Base-by-base conservation (phyloP, 2,329 filamentous ascomycete species). In the Paracorniculantispora psalliotae region DNA sequence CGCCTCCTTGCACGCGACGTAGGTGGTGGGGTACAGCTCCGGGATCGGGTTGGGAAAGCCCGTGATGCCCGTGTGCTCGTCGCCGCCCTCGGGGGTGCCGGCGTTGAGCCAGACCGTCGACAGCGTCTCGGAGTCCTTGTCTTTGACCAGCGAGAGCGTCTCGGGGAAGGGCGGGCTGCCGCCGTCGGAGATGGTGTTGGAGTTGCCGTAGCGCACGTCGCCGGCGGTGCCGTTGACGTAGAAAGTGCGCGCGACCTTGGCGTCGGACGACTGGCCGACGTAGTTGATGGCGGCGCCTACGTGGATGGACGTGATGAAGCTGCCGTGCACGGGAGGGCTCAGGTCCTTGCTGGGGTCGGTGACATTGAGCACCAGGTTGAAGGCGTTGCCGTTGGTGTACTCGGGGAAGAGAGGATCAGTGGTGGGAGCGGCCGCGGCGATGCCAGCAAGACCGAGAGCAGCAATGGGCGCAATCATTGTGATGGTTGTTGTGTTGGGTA, bases 211-310 rank as follows among this genome's bases (percentile, higher is more conserved):
- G 19, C 64, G 63, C 7, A 73, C 62, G 41, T 77, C 71, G 7
- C 66, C 59, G 13, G 69, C 70, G 13, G 79, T 79, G 64, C 75
- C 78, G 64, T 82, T 82, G 59, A 77, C 69, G 72, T 81, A 82
- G 65, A 81, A 82, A 60, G 76, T 63, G 51, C 70, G 68, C 6
- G 61, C 56, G 30, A 61, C 53, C 28, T 2, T n/a, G 17, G n/a
- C 21, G 26, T 67, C 63, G 21, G 63, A 61, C 6, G 63, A 59
- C 13, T 78, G 67, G 1, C 75, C 72, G 9, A 74, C 76, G 2
- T 73, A 71, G 56, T 71, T 72, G 10, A 70, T 59, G 1, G 74
- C 77, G 0, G 78, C 74, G 37, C 77, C 77, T 7, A 69, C 69
- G 66, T 80, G 78, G 43, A 77, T 74, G 49, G 71, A 73, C 47